Evolutionary conservation across 441 rosid species (phyloP), one percentile per base, ranked within the genome.

Genomic region (Mallotus japonicus): DNA sequence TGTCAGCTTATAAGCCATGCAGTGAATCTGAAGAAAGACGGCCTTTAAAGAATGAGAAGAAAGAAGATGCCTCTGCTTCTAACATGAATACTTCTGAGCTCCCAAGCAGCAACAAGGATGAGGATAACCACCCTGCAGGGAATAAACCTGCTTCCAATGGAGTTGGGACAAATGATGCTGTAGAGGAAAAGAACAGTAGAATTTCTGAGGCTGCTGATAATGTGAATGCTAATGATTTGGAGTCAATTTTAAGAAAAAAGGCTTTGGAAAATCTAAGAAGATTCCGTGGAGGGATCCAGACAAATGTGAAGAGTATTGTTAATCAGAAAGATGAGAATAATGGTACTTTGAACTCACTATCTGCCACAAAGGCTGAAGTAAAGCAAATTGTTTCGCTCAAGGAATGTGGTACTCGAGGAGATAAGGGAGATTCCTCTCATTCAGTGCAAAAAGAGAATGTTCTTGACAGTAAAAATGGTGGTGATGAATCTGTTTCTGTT

Each of bases 211-310:
- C 61, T 60, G 72, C 51, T 37, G 84, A 44, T 76, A 62, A 76
- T 74, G 62, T 9, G 16, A 73, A 67, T 57, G 74, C 66, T 75
- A 82, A 83, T 60, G 84, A 91, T 79, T 68, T 90, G 67, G 98
- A 93, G 88, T 77, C 86, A 10, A 73, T 84, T 78, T 81, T 93
- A 76, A 87, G 96, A 75, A 78, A 82, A 73, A 88, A 81, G 80
- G 98, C 98, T 16, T 69, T 93, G 76, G 96, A 88, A 83, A 93
- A 92, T 74, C 81, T 90, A 1, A 89, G 77, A 80, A 87, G 79
- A 76, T 87, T 90, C 74, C 88, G 89, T 50, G 90, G 85, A 50
- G 83, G 79, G 32, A 32, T 17, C 44, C 80, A 76, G 40, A 75
- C 62, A 67, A 82, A 66, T 73, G 20, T 72, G 40, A 75, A 57